These are phyloP conservation scores for Cyclocybe cylindracea DNA, from an alignment of 768 basidiomycete genomes.

Conservation along the genomic window DNA sequence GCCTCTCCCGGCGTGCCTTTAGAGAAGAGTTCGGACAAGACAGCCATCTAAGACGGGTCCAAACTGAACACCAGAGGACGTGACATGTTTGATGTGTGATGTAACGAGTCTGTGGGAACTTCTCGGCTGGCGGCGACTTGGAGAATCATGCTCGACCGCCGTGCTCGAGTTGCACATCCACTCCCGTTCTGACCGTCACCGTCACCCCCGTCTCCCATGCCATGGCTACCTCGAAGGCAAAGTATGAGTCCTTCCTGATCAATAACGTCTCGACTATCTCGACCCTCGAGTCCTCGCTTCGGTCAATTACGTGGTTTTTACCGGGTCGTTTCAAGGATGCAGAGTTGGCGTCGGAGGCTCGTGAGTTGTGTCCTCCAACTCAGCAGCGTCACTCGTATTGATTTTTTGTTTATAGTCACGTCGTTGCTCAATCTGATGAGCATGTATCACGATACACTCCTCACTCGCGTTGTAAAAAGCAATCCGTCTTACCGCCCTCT, in stretches of 20 bases:
- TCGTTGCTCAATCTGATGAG: constrained; percentile 85
- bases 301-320: constrained; percentile 93
- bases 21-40: constrained; percentile 14
- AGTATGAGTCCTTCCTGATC: constrained; percentile 82
- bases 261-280: constrained; percentile 85
- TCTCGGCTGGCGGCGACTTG: constrained; percentile 17
- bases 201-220: constrained; percentile 13
- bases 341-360: constrained; percentile 90
- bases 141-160: constrained; percentile 21
- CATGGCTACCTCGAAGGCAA: constrained; percentile 67
- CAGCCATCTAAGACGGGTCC: constrained; percentile 18
- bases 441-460: constrained; percentile 95
- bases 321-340: constrained; percentile 98
- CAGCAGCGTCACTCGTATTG: constrained; percentile 7
- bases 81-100: constrained; percentile 12
- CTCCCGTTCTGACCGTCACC: constrained; percentile 5
- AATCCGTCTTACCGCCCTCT: constrained; percentile 75
- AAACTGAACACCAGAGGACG: constrained; percentile 9
- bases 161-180: neutral
- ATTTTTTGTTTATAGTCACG: constrained; percentile 58
- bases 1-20: constrained; percentile 9
- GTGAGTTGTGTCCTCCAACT: constrained; percentile 53
- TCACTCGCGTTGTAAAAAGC: constrained; percentile 62
- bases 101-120: constrained; percentile 10
- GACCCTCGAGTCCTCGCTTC: constrained; percentile 83